Percentiles rank a stretch among this genome's conserved stretches.
Evolutionary conservation across 345 rosid species (phyloP).

Genomic region (Zanthoxylum bungeanum): DNA sequence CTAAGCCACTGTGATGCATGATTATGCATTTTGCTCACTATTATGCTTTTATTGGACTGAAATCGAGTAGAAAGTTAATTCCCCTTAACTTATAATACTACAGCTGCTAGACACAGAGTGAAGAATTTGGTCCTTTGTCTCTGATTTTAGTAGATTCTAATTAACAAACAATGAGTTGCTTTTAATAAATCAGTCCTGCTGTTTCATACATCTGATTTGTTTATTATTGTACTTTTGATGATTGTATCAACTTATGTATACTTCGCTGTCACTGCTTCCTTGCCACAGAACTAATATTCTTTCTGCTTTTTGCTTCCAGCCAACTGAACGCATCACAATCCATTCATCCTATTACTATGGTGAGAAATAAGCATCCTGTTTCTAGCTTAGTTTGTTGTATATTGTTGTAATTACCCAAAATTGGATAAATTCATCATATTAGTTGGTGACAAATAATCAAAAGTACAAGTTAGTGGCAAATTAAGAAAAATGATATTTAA

Average conservation of each 20-base stretch:
- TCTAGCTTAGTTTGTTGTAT: not conserved
- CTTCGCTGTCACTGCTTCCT: not conserved
- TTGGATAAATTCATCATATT: not conserved
- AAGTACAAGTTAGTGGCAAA: not conserved
- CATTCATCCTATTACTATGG: conserved; percentile 80
- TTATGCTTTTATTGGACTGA: too few relatives aligned
- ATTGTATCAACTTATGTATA: not conserved
- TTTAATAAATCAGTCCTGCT: not conserved
- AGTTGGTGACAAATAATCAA: not conserved
- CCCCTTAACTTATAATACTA: not conserved
- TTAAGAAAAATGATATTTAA: not conserved
- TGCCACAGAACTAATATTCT: conserved; percentile 8
- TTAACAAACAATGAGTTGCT: not conserved
- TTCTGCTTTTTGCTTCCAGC: conserved; percentile 33
- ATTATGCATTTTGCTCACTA: not conserved
- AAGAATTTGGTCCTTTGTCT: not conserved
- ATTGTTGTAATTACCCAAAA: not conserved
- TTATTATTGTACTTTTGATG: not conserved
- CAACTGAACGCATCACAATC: conserved; percentile 81
- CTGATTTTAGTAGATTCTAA: not conserved
- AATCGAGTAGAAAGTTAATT: not conserved
- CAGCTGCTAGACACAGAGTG: not conserved
- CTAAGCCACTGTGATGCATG: not conserved
- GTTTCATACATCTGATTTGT: not conserved
- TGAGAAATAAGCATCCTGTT: conserved; percentile 25